Conservation (phyloP, 306 rosid genomes). For the Malus asiatica region DNA sequence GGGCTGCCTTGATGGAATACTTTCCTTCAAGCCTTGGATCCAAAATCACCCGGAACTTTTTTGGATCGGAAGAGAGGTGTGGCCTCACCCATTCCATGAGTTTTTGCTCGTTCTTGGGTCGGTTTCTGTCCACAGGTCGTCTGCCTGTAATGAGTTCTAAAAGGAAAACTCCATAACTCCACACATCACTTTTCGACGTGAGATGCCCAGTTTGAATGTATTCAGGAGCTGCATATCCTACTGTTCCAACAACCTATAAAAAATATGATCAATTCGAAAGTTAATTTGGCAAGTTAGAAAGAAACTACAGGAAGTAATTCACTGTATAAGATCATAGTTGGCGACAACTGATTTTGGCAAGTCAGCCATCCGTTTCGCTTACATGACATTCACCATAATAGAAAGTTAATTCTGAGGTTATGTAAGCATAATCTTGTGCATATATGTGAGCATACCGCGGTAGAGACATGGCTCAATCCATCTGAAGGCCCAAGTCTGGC, state of each 20-base stretch:
- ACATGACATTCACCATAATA: neutral
- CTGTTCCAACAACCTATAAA: constrained; percentile 50
- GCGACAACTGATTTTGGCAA: neutral
- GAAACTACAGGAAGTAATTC: neutral
- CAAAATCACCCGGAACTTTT: constrained; percentile 35
- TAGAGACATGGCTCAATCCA: constrained; percentile 46
- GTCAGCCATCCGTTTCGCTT: neutral
- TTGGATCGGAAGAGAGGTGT: constrained; percentile 29
- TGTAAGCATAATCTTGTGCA: no score
- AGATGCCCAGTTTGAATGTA: constrained; percentile 54
- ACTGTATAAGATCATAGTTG: no score
- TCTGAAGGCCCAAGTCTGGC: constrained; percentile 57
- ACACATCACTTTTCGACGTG: constrained; percentile 47
- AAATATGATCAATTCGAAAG: neutral
- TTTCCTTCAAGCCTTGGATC: constrained; percentile 53
- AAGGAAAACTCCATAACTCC: constrained; percentile 58
- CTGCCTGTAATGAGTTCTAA: constrained; percentile 59
- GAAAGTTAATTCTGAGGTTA: neutral
- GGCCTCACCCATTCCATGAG: constrained; percentile 51
- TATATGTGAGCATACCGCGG: constrained; percentile 31
- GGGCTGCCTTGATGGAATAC: constrained; percentile 43
- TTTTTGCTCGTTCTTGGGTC: constrained; percentile 46
- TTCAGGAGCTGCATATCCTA: constrained; percentile 67
- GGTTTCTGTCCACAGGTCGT: constrained; percentile 54
- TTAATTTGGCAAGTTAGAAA: neutral